A percentile compares a stretch with the other conserved stretches of the same genome.
Evolutionary conservation across 805 yeast species (phyloP).

Genomic region (Wickerhamomyces silvicola): DNA sequence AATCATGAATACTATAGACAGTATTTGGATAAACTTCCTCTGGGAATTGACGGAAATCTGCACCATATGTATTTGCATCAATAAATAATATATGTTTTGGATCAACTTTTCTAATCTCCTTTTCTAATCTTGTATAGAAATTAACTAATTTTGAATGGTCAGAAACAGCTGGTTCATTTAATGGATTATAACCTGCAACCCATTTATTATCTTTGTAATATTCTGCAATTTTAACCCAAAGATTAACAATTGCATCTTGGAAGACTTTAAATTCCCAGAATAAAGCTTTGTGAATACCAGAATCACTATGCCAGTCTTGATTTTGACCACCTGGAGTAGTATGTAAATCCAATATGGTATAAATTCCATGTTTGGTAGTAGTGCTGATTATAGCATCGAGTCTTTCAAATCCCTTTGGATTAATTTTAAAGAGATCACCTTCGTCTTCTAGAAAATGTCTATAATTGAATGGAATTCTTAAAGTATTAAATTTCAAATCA

Average conservation of each 20-base stretch:
- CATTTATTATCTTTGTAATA: slow-evolving; percentile 40
- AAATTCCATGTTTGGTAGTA: slow-evolving; percentile 41
- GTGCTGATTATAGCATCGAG: slow-evolving; percentile 37
- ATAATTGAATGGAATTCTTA: slow-evolving; percentile 47
- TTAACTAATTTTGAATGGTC: slow-evolving; percentile 34
- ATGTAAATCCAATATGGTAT: slow-evolving; percentile 43
- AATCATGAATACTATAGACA: slow-evolving; percentile 48
- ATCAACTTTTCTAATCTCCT: slow-evolving; percentile 37
- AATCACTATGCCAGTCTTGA: slow-evolving; percentile 49
- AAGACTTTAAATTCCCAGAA: slow-evolving; percentile 45
- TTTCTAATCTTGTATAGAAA: slow-evolving; percentile 33
- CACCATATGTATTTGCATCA: slow-evolving; percentile 46
- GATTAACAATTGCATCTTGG: slow-evolving; percentile 39
- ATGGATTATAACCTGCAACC: slow-evolving; percentile 50
- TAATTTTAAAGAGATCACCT: slow-evolving; percentile 34
- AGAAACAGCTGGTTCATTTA: slow-evolving; percentile 46
- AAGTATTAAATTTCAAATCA: slow-evolving; percentile 36
- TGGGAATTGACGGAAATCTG: slow-evolving; percentile 44
- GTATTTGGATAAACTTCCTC: slow-evolving; percentile 32
- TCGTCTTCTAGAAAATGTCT: slow-evolving; percentile 42
- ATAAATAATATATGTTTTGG: slow-evolving; percentile 42
- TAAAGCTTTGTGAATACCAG: slow-evolving; percentile 38
- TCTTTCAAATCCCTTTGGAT: slow-evolving; percentile 38
- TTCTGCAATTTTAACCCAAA: slow-evolving; percentile 40
- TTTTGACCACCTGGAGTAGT: slow-evolving; percentile 49